Base-by-base conservation (phyloP, 306 rosid species). In the Hylodesmum podocarpum region DNA sequence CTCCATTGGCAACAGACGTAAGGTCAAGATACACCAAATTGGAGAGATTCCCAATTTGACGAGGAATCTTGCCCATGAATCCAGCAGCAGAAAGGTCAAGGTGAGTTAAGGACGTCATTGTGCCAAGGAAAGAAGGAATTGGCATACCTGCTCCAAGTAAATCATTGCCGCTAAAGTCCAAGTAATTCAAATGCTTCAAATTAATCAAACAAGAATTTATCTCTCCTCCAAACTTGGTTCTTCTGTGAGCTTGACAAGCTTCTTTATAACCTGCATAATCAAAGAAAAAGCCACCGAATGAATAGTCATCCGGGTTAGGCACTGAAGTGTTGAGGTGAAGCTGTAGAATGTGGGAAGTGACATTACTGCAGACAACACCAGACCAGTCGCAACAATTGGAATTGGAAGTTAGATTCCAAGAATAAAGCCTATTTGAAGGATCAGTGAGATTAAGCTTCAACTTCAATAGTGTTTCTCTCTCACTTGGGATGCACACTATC, bases 181-280 rank as follows among this genome's bases (percentile, higher is more conserved):
- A 49, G 73, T 67, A 27, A 43, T 16, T 29, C 41, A 69, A 33
- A 69, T 69, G 75, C 6, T 69, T 69, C 75, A 72, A 72, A 13
- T 72, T 54, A 40, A 39, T 13, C 47, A 34, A 46, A 55, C 34
- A 55, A 24, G 6, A 18, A 55, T 15, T 59, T 29, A 59, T 14
- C 41, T 15, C 22, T 29, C 66, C 66, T 27, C 65, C 21, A 28
- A 58, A 58, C 65, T 0, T 18, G 13, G 27, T 27, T 16, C 39
- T 58, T 0, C 0, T 3, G n/a, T n/a, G n/a, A n/a, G n/a, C n/a
- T n/a, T n/a, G n/a, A 29, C 14, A 58, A 58, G 65, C 65, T 27
- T 58, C 65, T 10, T 41, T 2, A 1, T 8, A 1, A 39, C 1
- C 43, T 7, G 0, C 13, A n/a, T n/a, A n/a, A n/a, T n/a, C n/a